Base-by-base conservation (phyloP, 495 filamentous ascomycete genomes). In the Chaetomium tenue region DNA sequence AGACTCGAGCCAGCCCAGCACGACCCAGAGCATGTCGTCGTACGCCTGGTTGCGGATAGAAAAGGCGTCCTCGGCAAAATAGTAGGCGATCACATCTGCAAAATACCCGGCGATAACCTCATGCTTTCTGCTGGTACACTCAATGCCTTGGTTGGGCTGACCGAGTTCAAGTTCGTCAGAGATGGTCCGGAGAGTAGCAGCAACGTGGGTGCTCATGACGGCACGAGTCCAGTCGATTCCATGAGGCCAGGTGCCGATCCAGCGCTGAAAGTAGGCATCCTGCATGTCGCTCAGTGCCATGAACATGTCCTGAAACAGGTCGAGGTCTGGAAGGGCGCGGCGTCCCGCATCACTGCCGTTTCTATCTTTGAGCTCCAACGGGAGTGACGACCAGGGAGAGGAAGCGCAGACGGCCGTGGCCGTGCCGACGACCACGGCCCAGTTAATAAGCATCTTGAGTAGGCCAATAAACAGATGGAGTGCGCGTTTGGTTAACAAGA, bases 1-100 rank as follows among this genome's bases (percentile, higher is more conserved):
- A 54, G 83, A 84, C 72, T 95, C 90, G 63, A 97, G 81, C 93
- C 93, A 98, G 60, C 88, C 90, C 51, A 98, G 79, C 1, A 96
- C 93, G 13, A 98, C 92, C 94, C 94, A 98, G 23, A 97, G 83
- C 82, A 97, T 97, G 72, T 98, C 94, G 73, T 98, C 94, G 71
- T 88, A 96, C 1, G 93, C 94, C 62, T 98, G 84, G 42, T 83
- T 85, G 22, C 91, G 83, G 33, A 98, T 78, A 22, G 83, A 78
- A 65, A 93, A 88, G 15, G 84, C 83, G 73, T 96, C 87, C 71
- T 97, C 91, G 28, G 89, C 93, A 71, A 93, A 96, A 72, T 93
- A 97, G 72, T 88, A 93, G 9, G 84, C 84, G 16, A 86, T 77
- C 0, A 86, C 76, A 20, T 97, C 89, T 7, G 85, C 81, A 71